Conservation (phyloP, 495 filamentous ascomycete species). For the Penicillium cataractarum region DNA sequence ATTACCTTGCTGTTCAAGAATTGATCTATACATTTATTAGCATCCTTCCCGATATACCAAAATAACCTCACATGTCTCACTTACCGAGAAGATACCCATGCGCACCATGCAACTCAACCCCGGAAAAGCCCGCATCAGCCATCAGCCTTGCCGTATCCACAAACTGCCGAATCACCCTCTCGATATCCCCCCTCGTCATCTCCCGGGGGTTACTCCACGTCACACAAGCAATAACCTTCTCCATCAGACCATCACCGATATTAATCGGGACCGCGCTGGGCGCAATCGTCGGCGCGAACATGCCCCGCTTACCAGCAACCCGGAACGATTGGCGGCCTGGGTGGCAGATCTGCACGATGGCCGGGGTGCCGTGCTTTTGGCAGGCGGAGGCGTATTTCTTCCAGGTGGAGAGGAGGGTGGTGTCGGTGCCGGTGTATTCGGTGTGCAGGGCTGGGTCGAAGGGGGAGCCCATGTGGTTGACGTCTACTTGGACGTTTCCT, state of each 20-base stretch:
- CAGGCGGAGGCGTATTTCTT: slow-evolving; percentile 49
- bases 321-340: slow-evolving; percentile 59
- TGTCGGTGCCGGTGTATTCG: slow-evolving; percentile 38
- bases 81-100: slow-evolving; percentile 62
- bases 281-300: slow-evolving; percentile 51
- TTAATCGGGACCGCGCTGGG: slow-evolving; percentile 49
- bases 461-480: slow-evolving; percentile 49
- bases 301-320: slow-evolving; percentile 45
- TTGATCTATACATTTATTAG: slow-evolving; percentile 38
- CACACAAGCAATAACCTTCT: slow-evolving; percentile 36
- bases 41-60: background rate
- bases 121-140: slow-evolving; percentile 56
- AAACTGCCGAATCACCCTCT: slow-evolving; percentile 48
- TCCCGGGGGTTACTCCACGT: slow-evolving; percentile 48
- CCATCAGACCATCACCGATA: slow-evolving; percentile 41
- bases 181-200: slow-evolving; percentile 56
- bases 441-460: slow-evolving; percentile 44
- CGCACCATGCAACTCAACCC: slow-evolving; percentile 59
- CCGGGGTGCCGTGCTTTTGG: slow-evolving; percentile 50
- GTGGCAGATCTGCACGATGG: slow-evolving; percentile 61
- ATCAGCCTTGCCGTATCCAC: slow-evolving; percentile 51
- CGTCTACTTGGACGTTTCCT: slow-evolving; percentile 63
- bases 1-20: slow-evolving; percentile 46
- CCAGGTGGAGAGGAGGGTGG: slow-evolving; percentile 41
- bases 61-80: no score